Evolutionary conservation across 192 early-diverging fungal species (phyloP).

Genomic region (Umbelopsis sp.): DNA sequence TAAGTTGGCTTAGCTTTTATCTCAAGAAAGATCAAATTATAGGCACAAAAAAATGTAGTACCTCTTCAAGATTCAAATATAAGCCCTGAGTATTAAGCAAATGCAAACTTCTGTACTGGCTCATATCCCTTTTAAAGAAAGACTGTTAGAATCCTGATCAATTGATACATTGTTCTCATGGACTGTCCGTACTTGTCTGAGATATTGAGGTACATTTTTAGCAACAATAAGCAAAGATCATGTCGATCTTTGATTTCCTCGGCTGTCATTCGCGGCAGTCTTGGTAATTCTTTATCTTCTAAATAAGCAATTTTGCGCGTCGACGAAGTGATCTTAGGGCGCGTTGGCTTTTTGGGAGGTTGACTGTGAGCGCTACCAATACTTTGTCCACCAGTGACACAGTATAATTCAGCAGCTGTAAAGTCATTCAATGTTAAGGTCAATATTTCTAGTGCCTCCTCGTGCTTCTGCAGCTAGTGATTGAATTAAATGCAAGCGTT

Average conservation of each 20-base stretch:
- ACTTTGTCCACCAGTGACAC: constrained; percentile 50
- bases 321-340: background rate
- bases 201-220: constrained; percentile 53
- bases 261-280: background rate
- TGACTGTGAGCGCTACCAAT: constrained; percentile 23
- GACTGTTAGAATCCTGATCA: background rate
- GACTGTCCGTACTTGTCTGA: constrained; percentile 39
- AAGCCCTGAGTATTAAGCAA: constrained; percentile 57
- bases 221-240: constrained; percentile 48
- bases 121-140: constrained; percentile 23
- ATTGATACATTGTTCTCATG: background rate
- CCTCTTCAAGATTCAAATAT: constrained; percentile 55
- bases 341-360: background rate
- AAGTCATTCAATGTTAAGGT: constrained; percentile 53
- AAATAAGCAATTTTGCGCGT: constrained; percentile 15
- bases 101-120: constrained; percentile 38
- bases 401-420: constrained; percentile 56
- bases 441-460: constrained; percentile 49
- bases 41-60: constrained; percentile 20
- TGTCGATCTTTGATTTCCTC: constrained; percentile 26
- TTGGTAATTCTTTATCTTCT: constrained; percentile 19
- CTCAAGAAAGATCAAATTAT: background rate
- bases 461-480: constrained; percentile 44
- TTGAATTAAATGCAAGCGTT: background rate
- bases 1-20: background rate